A percentile compares a stretch with the other conserved stretches of the same genome.
Evolutionary conservation across 1,284 basidiomycete species (phyloP).

Genomic region (Stereum hirsutum): DNA sequence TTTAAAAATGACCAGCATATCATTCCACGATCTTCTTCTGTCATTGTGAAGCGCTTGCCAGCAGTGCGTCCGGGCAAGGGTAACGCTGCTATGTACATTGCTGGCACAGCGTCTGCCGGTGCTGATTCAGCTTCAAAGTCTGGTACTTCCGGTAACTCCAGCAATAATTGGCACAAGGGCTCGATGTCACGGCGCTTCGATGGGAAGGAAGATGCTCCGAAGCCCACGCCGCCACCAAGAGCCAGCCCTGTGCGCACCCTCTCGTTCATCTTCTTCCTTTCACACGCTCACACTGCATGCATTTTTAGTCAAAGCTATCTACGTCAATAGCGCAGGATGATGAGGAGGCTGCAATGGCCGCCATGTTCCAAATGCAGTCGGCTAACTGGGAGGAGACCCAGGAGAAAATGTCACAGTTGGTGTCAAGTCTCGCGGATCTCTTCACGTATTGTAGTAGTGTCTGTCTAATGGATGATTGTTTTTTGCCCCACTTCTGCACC

Average conservation of each 20-base stretch:
- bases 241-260: constrained; percentile 15
- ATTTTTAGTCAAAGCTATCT: constrained; percentile 7
- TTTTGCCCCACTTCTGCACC: constrained; percentile 22
- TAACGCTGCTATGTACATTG: constrained; percentile 82
- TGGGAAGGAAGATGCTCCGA: constrained; percentile 58
- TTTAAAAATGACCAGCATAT: constrained; percentile 88
- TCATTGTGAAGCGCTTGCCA: constrained; percentile 88
- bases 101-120: constrained; percentile 39
- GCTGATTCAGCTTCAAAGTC: constrained; percentile 17
- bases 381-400: constrained; percentile 95
- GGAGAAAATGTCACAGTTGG: constrained; percentile 95
- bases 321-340: constrained; percentile 48
- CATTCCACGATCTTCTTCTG: constrained; percentile 90
- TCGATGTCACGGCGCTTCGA: constrained; percentile 90
- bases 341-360: constrained; percentile 84
- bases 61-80: constrained; percentile 84
- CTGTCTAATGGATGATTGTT: constrained; percentile 48
- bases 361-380: constrained; percentile 89
- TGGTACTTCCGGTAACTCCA: constrained; percentile 16
- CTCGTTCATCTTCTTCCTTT: no score
- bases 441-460: constrained; percentile 49
- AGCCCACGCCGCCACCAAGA: constrained; percentile 10
- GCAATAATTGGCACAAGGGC: constrained; percentile 49
- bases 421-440: constrained; percentile 46
- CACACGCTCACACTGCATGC: constrained; percentile 23